Conservation (phyloP, 192 early-diverging fungal genomes). For the Pilobolus umbonatus region DNA sequence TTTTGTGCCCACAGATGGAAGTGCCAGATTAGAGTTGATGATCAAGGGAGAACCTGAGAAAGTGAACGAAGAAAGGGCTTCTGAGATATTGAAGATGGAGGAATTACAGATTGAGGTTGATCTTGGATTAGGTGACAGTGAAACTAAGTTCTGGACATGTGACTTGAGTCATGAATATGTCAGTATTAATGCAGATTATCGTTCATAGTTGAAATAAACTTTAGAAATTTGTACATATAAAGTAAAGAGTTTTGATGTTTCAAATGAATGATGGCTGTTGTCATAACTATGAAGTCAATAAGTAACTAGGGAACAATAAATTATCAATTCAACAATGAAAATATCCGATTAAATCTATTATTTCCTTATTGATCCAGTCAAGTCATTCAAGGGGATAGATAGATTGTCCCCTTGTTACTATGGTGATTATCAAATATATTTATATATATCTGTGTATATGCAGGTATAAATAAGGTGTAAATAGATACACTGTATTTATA, state of each 20-base stretch:
- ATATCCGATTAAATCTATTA: no score
- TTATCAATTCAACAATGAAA: no score
- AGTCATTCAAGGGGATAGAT: no score
- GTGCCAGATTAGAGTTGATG: constrained; percentile 63
- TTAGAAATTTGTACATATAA: neutral
- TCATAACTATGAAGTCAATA: neutral
- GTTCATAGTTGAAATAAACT: constrained; percentile 45
- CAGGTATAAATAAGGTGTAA: no score
- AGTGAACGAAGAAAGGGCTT: constrained; percentile 78
- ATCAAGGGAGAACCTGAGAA: constrained; percentile 74
- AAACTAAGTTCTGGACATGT: constrained; percentile 89
- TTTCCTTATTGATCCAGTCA: no score
- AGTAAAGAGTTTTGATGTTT: neutral
- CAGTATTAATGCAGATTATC: constrained; percentile 91
- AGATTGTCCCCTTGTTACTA: no score
- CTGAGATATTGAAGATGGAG: constrained; percentile 78
- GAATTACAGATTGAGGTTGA: constrained; percentile 80
- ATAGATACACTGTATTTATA: no score
- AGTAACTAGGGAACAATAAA: no score
- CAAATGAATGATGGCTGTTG: neutral
- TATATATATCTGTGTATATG: no score
- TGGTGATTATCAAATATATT: no score
- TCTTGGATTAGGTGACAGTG: constrained; percentile 67
- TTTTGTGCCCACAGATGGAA: constrained; percentile 64
- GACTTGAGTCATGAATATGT: constrained; percentile 94